phyloP scores from a whole-genome alignment of 2,329 filamentous ascomycete genomes.

The Cladophialophora psammophila region DNA sequence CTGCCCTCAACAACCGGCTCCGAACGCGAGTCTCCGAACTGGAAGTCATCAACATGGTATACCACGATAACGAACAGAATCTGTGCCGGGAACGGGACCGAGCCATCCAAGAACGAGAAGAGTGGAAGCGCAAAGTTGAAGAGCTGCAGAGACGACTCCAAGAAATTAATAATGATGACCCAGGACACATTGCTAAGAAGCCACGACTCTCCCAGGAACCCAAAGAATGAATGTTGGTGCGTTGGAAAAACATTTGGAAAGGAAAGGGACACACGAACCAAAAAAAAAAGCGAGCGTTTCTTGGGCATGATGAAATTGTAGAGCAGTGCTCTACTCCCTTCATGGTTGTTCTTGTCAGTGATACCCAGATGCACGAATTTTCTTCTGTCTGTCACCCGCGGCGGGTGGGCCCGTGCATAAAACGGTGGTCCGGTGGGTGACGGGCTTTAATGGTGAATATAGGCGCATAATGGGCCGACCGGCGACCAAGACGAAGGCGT shows the following conservation, averaged over 20 bases:
- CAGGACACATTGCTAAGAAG: conserved; percentile 36
- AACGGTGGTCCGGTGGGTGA: not conserved
- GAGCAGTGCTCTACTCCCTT: conserved; percentile 17
- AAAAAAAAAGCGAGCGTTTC: not conserved
- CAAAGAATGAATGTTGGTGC: conserved; percentile 15
- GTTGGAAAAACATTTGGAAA: conserved; percentile 2
- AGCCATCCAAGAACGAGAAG: conserved; percentile 78
- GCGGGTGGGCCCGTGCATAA: conserved; percentile 2
- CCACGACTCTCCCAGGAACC: conserved; percentile 34
- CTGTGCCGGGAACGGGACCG: conserved; percentile 74
- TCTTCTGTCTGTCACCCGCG: conserved; percentile 11
- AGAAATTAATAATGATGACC: conserved; percentile 40
- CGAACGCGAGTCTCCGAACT: conserved; percentile 95
- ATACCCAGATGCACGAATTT: conserved; percentile 36
- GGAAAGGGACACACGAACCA: not conserved
- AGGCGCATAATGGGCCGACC: not conserved
- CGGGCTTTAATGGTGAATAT: not conserved
- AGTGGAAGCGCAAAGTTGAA: conserved; percentile 80
- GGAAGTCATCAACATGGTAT: conserved; percentile 82
- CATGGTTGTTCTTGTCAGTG: conserved; percentile 24
- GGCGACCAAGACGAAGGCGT: not conserved
- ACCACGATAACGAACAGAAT: conserved; percentile 61
- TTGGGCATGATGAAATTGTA: conserved; percentile 2
- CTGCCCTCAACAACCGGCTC: conserved; percentile 82
- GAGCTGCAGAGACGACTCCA: conserved; percentile 70